A percentile compares a stretch with the other conserved stretches of the same genome.
These are phyloP conservation scores for Aspergillus sparsus DNA, from an alignment of 495 filamentous ascomycete species.

Conservation along the genomic window DNA sequence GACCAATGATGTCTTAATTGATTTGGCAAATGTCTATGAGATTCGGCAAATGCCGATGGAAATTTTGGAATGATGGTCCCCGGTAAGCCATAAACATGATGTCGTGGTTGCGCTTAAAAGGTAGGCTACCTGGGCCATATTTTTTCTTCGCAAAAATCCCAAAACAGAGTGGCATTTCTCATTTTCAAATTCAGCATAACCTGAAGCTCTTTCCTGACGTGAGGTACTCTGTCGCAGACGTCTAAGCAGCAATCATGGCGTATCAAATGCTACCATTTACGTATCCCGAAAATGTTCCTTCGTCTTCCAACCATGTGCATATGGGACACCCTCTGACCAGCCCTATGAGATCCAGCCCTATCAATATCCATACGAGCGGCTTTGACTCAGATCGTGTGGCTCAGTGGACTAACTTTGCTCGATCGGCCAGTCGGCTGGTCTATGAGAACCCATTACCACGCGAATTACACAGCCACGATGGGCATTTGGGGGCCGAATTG, in stretches of 20 bases:
- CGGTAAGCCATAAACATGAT: too few species aligned
- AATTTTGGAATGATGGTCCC: too few species aligned
- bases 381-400: not conserved
- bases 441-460: not conserved
- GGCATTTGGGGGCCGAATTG: not conserved
- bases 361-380: not conserved
- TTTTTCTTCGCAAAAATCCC: too few species aligned
- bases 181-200: not conserved
- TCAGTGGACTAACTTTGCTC: not conserved
- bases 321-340: not conserved
- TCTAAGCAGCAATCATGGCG: not conserved
- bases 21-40: too few species aligned
- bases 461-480: not conserved
- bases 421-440: not conserved
- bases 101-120: too few species aligned
- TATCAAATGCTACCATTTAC: not conserved
- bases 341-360: not conserved
- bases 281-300: not conserved
- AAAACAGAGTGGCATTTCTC: not conserved
- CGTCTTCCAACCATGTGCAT: not conserved
- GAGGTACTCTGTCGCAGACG: not conserved
- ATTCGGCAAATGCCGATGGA: too few species aligned
- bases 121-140: too few species aligned
- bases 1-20: too few species aligned
- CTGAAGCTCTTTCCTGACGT: not conserved